phyloP scores from a whole-genome alignment of 345 rosid species.

The Isatis tinctoria region DNA sequence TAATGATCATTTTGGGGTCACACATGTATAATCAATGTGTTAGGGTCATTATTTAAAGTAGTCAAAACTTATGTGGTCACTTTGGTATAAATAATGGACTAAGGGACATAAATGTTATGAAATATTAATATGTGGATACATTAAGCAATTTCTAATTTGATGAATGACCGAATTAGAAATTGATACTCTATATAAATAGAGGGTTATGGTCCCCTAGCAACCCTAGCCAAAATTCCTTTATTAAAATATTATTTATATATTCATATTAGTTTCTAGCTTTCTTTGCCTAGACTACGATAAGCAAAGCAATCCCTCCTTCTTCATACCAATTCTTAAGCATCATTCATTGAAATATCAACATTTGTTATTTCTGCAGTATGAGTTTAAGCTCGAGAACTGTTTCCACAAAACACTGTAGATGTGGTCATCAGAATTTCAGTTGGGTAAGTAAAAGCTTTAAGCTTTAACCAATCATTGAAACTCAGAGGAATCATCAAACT shows the following conservation, averaged over 20 bases:
- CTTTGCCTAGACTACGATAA: constrained; percentile 71
- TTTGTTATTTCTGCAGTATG: constrained; percentile 44
- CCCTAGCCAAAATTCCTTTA: no score
- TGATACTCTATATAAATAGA: not conserved
- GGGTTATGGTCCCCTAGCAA: not conserved
- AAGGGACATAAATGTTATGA: not conserved
- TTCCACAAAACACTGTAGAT: constrained; percentile 49
- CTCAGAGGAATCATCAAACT: no score
- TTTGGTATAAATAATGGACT: not conserved
- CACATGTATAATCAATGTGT: not conserved
- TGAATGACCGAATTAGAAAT: not conserved
- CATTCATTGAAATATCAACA: not conserved
- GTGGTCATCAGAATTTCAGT: no score
- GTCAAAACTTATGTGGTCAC: not conserved
- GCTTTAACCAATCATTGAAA: no score
- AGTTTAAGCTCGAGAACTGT: constrained; percentile 54
- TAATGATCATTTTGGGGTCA: not conserved
- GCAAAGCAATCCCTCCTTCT: not conserved
- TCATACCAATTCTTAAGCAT: not conserved
- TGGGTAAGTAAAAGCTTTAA: no score
- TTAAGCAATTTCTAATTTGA: not conserved
- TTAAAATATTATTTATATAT: no score
- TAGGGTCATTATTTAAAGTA: not conserved
- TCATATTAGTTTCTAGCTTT: no score
- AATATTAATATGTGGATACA: not conserved